Evolutionary conservation across 352 stramenopile genomes (phyloP).

Genomic region (Albugo candida): DNA sequence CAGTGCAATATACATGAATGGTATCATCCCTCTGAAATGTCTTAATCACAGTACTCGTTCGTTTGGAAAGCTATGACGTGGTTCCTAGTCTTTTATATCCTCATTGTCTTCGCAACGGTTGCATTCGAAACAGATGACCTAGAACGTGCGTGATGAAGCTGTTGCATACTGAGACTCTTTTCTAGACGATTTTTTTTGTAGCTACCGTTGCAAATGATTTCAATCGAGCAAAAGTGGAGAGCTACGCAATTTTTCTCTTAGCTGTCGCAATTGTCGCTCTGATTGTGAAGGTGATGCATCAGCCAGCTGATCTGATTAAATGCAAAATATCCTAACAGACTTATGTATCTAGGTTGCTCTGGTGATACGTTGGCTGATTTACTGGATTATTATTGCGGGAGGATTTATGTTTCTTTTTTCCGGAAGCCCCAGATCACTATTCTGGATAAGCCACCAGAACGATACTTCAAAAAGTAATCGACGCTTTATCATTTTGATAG

Average conservation of each 20-base stretch:
- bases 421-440: conserved; percentile 22
- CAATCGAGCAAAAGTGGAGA: too few relatives aligned
- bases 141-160: not conserved
- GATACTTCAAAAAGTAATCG: conserved; percentile 16
- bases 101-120: conserved; percentile 21
- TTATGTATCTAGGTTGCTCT: conserved; percentile 38
- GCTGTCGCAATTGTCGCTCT: too few relatives aligned
- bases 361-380: conserved; percentile 69
- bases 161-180: conserved; percentile 9
- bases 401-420: conserved; percentile 33
- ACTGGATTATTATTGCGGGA: conserved; percentile 53
- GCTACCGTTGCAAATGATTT: too few relatives aligned
- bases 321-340: conserved; percentile 31
- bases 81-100: conserved; percentile 30
- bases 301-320: conserved; percentile 10
- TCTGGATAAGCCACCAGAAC: conserved; percentile 19
- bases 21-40: not conserved
- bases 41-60: conserved; percentile 19
- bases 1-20: not conserved
- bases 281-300: too few relatives aligned
- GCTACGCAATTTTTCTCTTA: too few relatives aligned
- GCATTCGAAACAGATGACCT: conserved; percentile 6
- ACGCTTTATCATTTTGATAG: conserved; percentile 7
- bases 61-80: conserved; percentile 26
- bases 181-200: not conserved